A percentile compares a stretch with the other conserved stretches of the same genome.
These are phyloP conservation scores for Blastomyces gilchristii DNA, from an alignment of 2,329 filamentous ascomycete species.

Conservation along the genomic window DNA sequence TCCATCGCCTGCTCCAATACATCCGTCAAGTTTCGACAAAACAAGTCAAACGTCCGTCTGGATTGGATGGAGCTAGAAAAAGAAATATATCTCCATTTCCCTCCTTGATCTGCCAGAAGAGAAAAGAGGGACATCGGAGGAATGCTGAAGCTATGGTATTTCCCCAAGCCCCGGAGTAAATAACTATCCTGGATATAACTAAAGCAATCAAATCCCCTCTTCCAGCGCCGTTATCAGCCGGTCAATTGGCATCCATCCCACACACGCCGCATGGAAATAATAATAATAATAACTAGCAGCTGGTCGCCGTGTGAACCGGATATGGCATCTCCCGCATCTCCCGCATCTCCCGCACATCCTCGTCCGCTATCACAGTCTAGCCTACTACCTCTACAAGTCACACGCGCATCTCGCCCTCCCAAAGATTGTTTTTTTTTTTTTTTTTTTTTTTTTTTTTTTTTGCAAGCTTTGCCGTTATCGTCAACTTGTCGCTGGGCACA, in stretches of 20 bases:
- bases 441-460: too few relatives aligned
- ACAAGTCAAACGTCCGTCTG: not conserved
- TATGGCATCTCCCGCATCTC: not conserved
- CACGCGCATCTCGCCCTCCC: slow-evolving; percentile 1
- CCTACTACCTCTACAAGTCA: slow-evolving; percentile 5
- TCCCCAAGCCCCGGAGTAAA: not conserved
- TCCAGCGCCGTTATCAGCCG: not conserved
- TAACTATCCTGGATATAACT: not conserved
- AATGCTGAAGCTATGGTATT: not conserved
- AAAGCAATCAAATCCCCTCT: not conserved
- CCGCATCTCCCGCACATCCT: slow-evolving; percentile 3
- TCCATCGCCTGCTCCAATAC: not conserved
- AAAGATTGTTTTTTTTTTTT: too few relatives aligned
- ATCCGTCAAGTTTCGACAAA: not conserved
- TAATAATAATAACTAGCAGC: too few relatives aligned
- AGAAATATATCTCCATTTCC: not conserved
- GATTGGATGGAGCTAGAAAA: not conserved
- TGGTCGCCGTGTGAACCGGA: not conserved
- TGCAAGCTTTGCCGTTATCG: not conserved
- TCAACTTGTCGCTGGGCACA: not conserved
- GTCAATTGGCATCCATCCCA: slow-evolving; percentile 1
- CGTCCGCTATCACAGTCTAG: slow-evolving; percentile 2
- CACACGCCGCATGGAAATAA: not conserved
- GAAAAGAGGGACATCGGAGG: not conserved
- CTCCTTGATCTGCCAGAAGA: too few relatives aligned